phyloP scores from a whole-genome alignment of 2,329 filamentous ascomycete species.

The Aureobasidium sp. region DNA sequence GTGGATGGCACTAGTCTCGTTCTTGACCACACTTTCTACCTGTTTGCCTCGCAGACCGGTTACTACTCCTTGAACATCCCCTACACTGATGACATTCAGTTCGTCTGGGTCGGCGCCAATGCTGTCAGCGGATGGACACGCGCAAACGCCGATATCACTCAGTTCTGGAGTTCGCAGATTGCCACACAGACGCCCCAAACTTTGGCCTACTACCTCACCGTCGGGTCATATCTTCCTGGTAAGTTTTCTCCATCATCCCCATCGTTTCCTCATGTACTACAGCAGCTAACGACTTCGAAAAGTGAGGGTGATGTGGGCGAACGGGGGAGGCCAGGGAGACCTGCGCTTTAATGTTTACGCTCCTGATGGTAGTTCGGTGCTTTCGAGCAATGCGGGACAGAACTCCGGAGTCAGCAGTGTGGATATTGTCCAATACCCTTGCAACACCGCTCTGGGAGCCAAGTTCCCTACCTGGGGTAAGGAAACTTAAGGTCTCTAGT shows the following conservation, averaged over 20 bases:
- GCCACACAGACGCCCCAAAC: constrained; percentile 14
- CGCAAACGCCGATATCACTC: constrained; percentile 16
- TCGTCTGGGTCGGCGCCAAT: constrained; percentile 17
- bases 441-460: constrained; percentile 12
- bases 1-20: constrained; percentile 11
- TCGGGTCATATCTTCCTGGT: constrained; percentile 13
- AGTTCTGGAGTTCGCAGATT: constrained; percentile 16
- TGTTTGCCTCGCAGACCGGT: constrained; percentile 16
- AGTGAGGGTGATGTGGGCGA: constrained; percentile 16
- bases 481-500: not conserved
- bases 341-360: constrained; percentile 16
- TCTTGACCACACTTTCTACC: constrained; percentile 18
- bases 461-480: constrained; percentile 17
- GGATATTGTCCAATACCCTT: constrained; percentile 13
- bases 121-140: constrained; percentile 17
- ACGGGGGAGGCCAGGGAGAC: constrained; percentile 17
- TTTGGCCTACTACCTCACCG: constrained; percentile 14
- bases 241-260: not conserved
- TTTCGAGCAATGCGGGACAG: not conserved
- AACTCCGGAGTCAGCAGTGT: constrained; percentile 14
- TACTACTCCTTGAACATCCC: constrained; percentile 18
- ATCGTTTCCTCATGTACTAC: too few species aligned
- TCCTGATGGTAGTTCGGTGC: constrained; percentile 10
- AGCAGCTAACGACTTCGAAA: too few species aligned
- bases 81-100: constrained; percentile 17